These are phyloP conservation scores for Colletotrichum filicis DNA, from an alignment of 2,329 filamentous ascomycete species.

Conservation along the genomic window DNA sequence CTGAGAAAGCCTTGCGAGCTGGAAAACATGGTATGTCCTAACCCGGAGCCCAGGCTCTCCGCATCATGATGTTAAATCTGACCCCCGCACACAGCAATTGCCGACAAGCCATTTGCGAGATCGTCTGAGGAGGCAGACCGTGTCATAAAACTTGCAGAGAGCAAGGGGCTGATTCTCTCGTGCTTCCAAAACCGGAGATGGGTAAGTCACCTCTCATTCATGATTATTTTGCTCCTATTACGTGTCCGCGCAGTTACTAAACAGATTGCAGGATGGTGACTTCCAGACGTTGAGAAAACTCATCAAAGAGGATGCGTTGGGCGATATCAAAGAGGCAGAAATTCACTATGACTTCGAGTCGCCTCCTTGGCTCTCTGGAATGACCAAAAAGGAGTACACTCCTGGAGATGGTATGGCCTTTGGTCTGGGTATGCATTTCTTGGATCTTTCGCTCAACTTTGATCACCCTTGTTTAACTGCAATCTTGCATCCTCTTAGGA, in stretches of 20 bases:
- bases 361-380: constrained; percentile 49
- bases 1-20: constrained; percentile 64
- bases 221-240: accelerated
- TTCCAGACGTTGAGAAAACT: constrained; percentile 70
- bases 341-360: constrained; percentile 71
- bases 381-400: constrained; percentile 45
- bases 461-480: background rate
- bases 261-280: constrained; percentile 60
- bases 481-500: constrained; percentile 45
- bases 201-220: background rate
- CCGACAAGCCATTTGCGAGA: constrained; percentile 75
- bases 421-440: constrained; percentile 46
- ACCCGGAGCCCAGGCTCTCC: too few relatives aligned
- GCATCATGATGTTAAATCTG: background rate
- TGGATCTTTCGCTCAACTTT: too few relatives aligned
- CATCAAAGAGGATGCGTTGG: constrained; percentile 62
- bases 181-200: constrained; percentile 58
- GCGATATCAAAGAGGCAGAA: constrained; percentile 72
- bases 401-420: constrained; percentile 55
- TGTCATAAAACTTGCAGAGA: constrained; percentile 60
- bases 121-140: constrained; percentile 67
- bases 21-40: constrained; percentile 64
- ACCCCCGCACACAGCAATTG: constrained; percentile 56
- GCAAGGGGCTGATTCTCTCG: constrained; percentile 57
- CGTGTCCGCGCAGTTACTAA: too few relatives aligned